Evolutionary conservation across 2,329 filamentous ascomycete species (phyloP), one percentile per base, ranked within the genome.

Genomic region (Hypoxylon sp.): DNA sequence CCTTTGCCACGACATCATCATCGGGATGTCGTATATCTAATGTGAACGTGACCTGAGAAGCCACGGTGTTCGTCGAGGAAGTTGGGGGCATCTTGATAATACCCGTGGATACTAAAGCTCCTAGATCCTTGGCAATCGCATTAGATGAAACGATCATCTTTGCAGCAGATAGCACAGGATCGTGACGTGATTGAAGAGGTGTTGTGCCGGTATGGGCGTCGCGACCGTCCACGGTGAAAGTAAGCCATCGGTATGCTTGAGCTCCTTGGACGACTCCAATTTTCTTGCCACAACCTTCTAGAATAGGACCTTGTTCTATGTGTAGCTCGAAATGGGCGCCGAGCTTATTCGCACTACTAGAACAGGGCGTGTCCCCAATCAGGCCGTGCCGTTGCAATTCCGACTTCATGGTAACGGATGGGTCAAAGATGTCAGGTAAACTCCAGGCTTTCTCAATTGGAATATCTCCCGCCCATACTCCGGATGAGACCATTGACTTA

Each of bases 201-300:
- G 76, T 76, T 0, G 75, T 76, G 13, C 76, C 76, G 3, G 80
- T 78, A 57, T 83, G 80, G 1, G 75, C 77, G 66, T 78, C 75
- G 5, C 72, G 68, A 0, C 80, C 79, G 10, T 57, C 62, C 2
- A 80, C 76, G n/a, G 75, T 63, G 2, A 80, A 65, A 17, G 72
- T 71, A 39, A 76, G 72, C 74, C 65, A 76, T 3, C 67, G 64
- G 44, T 78, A 77, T 13, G 63, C 39, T 44, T 70, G 71, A 63
- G 76, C 60, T 42, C 73, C 51, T 1, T 54, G 63, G 2, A 75
- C 72, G 9, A 71, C 55, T 22, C 68, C 73, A 22, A 73, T 59
- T 19, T 54, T 29, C 48, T 55, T 54, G 26, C 62, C 62, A 0
- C 65, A 59, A 2, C 10, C 44, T 8, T 74, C 69, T 3, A 74